Base-by-base conservation (phyloP, 139 green algal species). In the Chlorella sp. region DNA sequence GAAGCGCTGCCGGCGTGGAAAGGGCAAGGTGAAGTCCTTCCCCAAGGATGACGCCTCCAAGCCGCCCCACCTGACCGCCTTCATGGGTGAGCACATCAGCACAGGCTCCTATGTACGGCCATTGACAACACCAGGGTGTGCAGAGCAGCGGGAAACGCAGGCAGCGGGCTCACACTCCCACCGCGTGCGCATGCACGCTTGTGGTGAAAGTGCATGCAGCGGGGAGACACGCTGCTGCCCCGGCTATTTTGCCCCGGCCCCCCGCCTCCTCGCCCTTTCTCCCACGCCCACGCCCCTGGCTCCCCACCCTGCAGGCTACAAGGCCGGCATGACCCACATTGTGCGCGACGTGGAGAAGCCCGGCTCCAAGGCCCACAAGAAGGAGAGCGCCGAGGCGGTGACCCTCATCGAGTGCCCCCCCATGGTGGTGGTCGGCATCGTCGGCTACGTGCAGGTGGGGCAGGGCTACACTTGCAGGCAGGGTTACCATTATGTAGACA, bases 351-450 rank as follows among this genome's bases (percentile, higher is more conserved):
- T 99, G 75, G 98, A 99, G 86, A 99, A 99, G 97, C 98, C 97
- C 16, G 98, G 98, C 88, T 99, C 97, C 93, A 99, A 99, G 97
- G 95, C 99, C 83, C 98, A 99, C 96, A 99, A 99, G 97, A 99
- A 99, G 97, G 98, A 99, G 96, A 96, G 96, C 22, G 97, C 94
- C 92, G 98, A 99, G 96, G 92, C 97, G 32, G 98, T 99, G 81
- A 99, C 98, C 86, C 96, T 99, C 92, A 95, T 99, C 48, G 98
- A 99, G 95, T 96, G 94, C 42, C 98, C 98, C 28, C 96, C 98
- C 69, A 98, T 99, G 96, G 95, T 99, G n/a, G 96, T 99, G 61
- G 97, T 99, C 75, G 98, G 98, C 83, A 93, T 99, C 26, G 97
- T 99, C 19, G 98, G 98, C 85, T 99, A 99, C 95, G 95, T 98